Base-by-base conservation (phyloP, 2,329 filamentous ascomycete species). In the Aspergillus sp. region DNA sequence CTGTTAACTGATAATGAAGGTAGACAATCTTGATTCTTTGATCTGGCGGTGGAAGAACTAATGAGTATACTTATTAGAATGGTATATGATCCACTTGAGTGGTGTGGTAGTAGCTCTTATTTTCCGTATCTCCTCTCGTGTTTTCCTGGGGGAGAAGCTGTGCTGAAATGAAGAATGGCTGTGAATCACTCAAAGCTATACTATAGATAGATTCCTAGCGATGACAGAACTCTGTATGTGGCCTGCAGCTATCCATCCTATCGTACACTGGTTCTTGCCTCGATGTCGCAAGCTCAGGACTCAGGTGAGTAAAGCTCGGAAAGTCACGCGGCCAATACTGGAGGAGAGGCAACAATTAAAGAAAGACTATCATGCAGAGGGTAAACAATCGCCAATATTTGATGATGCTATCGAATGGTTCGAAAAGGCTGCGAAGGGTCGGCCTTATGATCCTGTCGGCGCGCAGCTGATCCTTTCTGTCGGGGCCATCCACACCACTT, bases 91-190 rank as follows among this genome's bases (percentile, higher is more conserved):
- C 12, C 8, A 21, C 1, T 30, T 57, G 3, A 51, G 41, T 7
- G 9, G 13, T 5, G 41, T 21, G 1, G 17, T 55, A 21, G 23
- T 61, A 7, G 3, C 21, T n/a, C 47, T 61, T 8, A 41, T 65
- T 43, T 49, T 58, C 1, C 61, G 49, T 5, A 32, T 63, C 6
- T 55, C 61, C 2, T 61, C 58, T 5, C 54, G 49, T 9, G 64
- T 62, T 10, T 65, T 68, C 13, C 52, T 68, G 0, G 65, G 64
- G 6, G 58, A 63, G 13, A 36, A 66, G 9, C 17, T 68, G 19
- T 66, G 65, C 43, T 65, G 59, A 4, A 58, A 68, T 45, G 59
- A 58, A 5, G 53, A 59, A 30, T 69, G 67, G 66, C 53, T 65
- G 3, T 48, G 55, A 2, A 61, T 68, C 7, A 66, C 60, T 1